Conservation (phyloP, 768 basidiomycete species). For the Pleurotus djamor region DNA sequence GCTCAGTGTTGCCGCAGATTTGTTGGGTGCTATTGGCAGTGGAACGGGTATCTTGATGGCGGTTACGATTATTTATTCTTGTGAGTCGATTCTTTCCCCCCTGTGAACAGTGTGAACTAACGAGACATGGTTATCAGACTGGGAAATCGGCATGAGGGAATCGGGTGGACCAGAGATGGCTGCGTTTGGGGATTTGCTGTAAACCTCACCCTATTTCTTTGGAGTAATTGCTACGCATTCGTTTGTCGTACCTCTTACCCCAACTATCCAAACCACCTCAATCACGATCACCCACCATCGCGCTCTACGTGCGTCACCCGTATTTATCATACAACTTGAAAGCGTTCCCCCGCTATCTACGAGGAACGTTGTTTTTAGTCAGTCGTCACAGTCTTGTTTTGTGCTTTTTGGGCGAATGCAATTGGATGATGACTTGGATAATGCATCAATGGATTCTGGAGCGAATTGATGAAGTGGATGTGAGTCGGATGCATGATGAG, state of each 20-base stretch:
- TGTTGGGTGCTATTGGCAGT: conserved; percentile 95
- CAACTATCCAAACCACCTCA: neutral
- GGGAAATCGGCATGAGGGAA: conserved; percentile 93
- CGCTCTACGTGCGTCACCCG: no score
- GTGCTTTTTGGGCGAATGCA: no score
- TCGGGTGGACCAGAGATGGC: conserved; percentile 83
- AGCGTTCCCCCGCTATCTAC: no score
- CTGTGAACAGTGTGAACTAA: conserved; percentile 8
- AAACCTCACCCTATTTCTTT: conserved; percentile 14
- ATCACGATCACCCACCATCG: no score
- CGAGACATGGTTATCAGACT: conserved; percentile 48
- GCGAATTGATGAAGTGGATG: no score
- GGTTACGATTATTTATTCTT: conserved; percentile 96
- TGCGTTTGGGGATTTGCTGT: conserved; percentile 76
- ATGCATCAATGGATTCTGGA: no score
- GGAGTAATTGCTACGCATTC: no score
- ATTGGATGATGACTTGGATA: no score
- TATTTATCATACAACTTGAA: no score
- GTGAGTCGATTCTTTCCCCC: conserved; percentile 36
- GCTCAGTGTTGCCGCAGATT: conserved; percentile 86
- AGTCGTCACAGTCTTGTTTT: no score
- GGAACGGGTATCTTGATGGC: conserved; percentile 98
- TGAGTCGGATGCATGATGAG: no score
- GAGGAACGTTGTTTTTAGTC: no score
- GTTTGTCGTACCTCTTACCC: neutral